These are phyloP conservation scores for Berberis vulgaris DNA, from an alignment of 164 flowering plant genomes.

Conservation along the genomic window DNA sequence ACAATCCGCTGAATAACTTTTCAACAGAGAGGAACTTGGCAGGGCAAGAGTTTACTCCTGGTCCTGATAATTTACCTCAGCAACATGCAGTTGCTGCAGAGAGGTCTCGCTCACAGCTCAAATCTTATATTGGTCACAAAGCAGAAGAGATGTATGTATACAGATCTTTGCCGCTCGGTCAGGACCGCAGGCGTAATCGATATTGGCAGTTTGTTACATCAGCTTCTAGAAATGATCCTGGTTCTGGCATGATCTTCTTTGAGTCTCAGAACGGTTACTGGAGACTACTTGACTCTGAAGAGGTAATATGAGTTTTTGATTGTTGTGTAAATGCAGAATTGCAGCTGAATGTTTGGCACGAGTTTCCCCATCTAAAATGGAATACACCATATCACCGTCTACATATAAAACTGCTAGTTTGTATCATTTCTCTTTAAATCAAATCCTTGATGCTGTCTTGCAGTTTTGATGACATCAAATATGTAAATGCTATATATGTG, in stretches of 20 bases:
- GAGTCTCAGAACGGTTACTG: slow-evolving; percentile 65
- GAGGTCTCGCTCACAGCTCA: slow-evolving; percentile 64
- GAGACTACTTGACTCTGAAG: slow-evolving; percentile 82
- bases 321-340: too few species aligned
- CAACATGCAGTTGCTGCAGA: slow-evolving; percentile 51
- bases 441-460: too few species aligned
- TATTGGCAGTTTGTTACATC: slow-evolving; percentile 86
- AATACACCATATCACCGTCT: too few species aligned
- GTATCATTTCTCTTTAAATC: too few species aligned
- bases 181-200: slow-evolving; percentile 79
- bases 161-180: slow-evolving; percentile 88
- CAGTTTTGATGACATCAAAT: too few species aligned
- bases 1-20: slow-evolving; percentile 14
- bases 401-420: too few species aligned
- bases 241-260: slow-evolving; percentile 75
- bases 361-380: too few species aligned
- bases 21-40: slow-evolving; percentile 29
- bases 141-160: slow-evolving; percentile 85
- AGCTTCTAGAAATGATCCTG: slow-evolving; percentile 67
- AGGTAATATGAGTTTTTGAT: slow-evolving; percentile 34
- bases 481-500: too few species aligned
- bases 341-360: too few species aligned
- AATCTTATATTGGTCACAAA: slow-evolving; percentile 60
- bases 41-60: slow-evolving; percentile 28
- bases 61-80: slow-evolving; percentile 40